Evolutionary conservation across 768 basidiomycete genomes (phyloP), one percentile per base, ranked within the genome.

Genomic region (Pholiota microspora): DNA sequence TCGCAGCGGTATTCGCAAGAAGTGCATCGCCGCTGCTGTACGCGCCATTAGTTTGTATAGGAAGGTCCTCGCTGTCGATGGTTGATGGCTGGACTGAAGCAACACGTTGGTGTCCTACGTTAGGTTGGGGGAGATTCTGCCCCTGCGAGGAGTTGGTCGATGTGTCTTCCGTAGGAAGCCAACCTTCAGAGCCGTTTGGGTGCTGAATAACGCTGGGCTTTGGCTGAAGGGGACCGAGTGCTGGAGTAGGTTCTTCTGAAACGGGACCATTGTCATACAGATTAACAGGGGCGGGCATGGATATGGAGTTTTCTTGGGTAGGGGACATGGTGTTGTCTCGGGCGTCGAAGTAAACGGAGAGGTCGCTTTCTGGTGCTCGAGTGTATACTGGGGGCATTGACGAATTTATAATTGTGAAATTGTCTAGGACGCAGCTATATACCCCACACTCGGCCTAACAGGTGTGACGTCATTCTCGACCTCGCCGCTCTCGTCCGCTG

Each of bases 141-240:
- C 12, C 7, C 29, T 31, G 29, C 29, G 12, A 6, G 29, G 49
- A 24, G 25, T 32, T 7, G 21, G 44, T 36, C 32, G 29, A 34
- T 4, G 38, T 13, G 12, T 55, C 55, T 16, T 56, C 62, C 13
- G 61, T 54, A 7, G 67, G 67, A 4, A 68, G 62, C 67, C 67
- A 68, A 4, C 67, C 67, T 23, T 68, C 59, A 3, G 67, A 68
- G 6, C 62, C 64, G 36, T 64, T 66, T 2, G 64, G 63, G 44
- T 66, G 63, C 23, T 51, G 45, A 3, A 56, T 52, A n/a, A 34
- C 12, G 23, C 16, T n/a, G n/a, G n/a, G n/a, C 0, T 46, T 32
- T 21, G 35, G 25, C 23, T 28, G 49, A 36, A 23, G 34, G 15
- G 32, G 28, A 24, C n/a, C n/a, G 42, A 24, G 18, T 34, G 8